Conservation (phyloP, 179 eudicot genomes). For the Beta corolliflora region DNA sequence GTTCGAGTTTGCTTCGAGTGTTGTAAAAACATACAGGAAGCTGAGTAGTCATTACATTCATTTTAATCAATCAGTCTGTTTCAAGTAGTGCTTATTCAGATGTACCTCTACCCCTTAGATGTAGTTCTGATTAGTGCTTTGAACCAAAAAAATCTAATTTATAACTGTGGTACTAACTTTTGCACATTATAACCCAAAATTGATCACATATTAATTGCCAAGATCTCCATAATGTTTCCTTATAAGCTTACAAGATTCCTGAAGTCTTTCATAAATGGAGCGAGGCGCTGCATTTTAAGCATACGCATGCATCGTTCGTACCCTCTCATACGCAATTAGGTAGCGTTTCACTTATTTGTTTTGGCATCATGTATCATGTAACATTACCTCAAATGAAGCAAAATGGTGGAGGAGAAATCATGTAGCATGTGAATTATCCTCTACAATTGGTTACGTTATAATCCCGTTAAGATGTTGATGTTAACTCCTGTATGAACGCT, state of each 20-base stretch:
- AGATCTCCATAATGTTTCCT: neutral
- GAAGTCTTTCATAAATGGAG: neutral
- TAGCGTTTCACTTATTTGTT: too few relatives aligned
- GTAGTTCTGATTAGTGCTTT: too few relatives aligned
- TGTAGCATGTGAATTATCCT: too few relatives aligned
- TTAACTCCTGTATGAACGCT: neutral
- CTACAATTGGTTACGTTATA: neutral
- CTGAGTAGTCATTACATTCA: constrained; percentile 1
- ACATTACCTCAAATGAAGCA: neutral
- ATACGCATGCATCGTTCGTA: too few relatives aligned
- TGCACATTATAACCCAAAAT: neutral
- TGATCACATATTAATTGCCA: neutral
- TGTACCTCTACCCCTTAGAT: neutral
- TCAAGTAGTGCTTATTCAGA: neutral
- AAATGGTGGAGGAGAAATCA: neutral
- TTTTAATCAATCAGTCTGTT: neutral
- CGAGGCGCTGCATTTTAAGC: too few relatives aligned
- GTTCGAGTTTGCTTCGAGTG: neutral
- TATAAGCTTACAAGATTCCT: neutral
- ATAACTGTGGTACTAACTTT: neutral
- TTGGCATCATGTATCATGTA: too few relatives aligned
- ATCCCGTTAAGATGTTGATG: constrained; percentile 11
- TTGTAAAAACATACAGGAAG: constrained; percentile 19
- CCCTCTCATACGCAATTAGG: too few relatives aligned
- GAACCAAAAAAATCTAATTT: neutral